A percentile compares a stretch with the other conserved stretches of the same genome.
phyloP scores from a whole-genome alignment of 805 yeast species.

The Pichia ethanolica region DNA sequence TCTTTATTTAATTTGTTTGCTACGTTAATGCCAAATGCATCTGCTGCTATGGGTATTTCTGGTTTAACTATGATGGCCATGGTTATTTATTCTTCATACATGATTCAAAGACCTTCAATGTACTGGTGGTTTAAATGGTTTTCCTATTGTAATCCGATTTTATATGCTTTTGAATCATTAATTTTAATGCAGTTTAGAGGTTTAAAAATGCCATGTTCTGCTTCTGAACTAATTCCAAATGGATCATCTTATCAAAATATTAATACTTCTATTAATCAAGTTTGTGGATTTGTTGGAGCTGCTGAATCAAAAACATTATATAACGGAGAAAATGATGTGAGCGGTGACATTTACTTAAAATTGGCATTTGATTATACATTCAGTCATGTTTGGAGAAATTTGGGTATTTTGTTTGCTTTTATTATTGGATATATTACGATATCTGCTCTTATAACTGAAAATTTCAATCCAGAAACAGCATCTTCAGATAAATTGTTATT shows the following conservation, averaged over 20 bases:
- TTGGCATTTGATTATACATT: slow-evolving; percentile 44
- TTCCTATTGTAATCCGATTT: slow-evolving; percentile 41
- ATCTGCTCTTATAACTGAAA: slow-evolving; percentile 25
- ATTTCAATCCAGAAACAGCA: slow-evolving; percentile 22
- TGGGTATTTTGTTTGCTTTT: slow-evolving; percentile 45
- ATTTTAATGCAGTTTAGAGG: slow-evolving; percentile 51
- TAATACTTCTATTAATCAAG: slow-evolving; percentile 28
- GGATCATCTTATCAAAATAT: slow-evolving; percentile 48
- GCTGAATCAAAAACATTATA: slow-evolving; percentile 16
- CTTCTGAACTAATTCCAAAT: slow-evolving; percentile 36
- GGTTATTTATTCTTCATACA: slow-evolving; percentile 55
- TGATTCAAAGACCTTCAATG: slow-evolving; percentile 51
- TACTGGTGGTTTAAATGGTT: slow-evolving; percentile 60
- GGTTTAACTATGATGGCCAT: slow-evolving; percentile 46
- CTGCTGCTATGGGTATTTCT: slow-evolving; percentile 55
- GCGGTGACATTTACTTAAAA: slow-evolving; percentile 44
- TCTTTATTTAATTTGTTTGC: slow-evolving; percentile 49
- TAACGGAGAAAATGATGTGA: slow-evolving; percentile 31
- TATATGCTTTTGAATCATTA: slow-evolving; percentile 46
- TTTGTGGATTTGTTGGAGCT: slow-evolving; percentile 50
- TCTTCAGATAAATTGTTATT: slow-evolving; percentile 29
- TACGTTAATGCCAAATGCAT: slow-evolving; percentile 38
- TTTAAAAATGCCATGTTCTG: slow-evolving; percentile 43
- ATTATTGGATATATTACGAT: slow-evolving; percentile 32
- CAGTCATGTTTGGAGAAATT: slow-evolving; percentile 64